These are phyloP conservation scores for Trypanosoma lewisi DNA, from an alignment of 208 protist genomes.

Conservation along the genomic window DNA sequence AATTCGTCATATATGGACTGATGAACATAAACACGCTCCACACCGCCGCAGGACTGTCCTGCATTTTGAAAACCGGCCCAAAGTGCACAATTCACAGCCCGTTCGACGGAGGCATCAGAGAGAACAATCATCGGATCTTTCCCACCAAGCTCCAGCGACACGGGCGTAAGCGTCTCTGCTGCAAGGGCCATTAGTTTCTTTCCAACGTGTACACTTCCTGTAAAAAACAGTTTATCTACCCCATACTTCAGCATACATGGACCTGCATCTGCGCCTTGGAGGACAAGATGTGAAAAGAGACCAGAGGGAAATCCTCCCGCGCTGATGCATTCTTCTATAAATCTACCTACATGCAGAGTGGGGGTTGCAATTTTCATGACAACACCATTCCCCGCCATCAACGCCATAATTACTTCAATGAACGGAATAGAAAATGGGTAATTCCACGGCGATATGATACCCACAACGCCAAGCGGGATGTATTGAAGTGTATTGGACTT, in stretches of 20 bases:
- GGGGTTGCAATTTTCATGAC: conserved; percentile 74
- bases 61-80: conserved; percentile 83
- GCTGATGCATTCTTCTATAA: conserved; percentile 62
- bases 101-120: conserved; percentile 70
- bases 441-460: conserved; percentile 89
- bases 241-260: conserved; percentile 42
- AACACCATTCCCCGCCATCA: conserved; percentile 83
- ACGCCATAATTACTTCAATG: conserved; percentile 72
- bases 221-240: conserved; percentile 85
- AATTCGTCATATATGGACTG: conserved; percentile 69
- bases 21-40: conserved; percentile 79
- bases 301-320: conserved; percentile 53
- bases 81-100: conserved; percentile 75
- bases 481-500: conserved; percentile 76
- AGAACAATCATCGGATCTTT: conserved; percentile 85
- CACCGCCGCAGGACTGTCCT: conserved; percentile 76
- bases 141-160: conserved; percentile 83
- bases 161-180: conserved; percentile 67
- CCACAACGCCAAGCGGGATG: conserved; percentile 79
- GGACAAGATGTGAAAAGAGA: conserved; percentile 62
- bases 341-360: conserved; percentile 49
- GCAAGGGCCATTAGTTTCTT: conserved; percentile 75
- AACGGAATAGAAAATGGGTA: conserved; percentile 87
- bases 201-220: conserved; percentile 76
- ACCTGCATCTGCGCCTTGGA: conserved; percentile 41